Base-by-base conservation (phyloP, 1,284 basidiomycete species). In the Naganishia cerealis region DNA sequence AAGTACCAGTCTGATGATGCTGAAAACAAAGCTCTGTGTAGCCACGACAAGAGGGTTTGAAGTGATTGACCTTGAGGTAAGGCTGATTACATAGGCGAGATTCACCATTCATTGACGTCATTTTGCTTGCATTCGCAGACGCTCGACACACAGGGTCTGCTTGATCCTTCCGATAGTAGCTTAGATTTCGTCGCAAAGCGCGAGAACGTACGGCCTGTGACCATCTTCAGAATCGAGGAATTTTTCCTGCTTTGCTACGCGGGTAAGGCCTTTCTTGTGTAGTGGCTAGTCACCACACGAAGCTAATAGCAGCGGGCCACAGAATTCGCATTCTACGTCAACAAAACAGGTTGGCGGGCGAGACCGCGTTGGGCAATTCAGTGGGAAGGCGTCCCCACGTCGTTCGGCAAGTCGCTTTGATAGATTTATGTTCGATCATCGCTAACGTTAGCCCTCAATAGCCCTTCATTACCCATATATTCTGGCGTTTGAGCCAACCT, bases 291-390 rank as follows among this genome's bases (percentile, higher is more conserved):
- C 16, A 46, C 1, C 9, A 13, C 15, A 46, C 16, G 46, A 24
- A 50, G 46, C 46, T 50, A 3, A 50, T 50, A 24, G 46, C 46
- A 24, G 8, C 21, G 0, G 46, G 24, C 26, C 39, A 43, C 76
- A 94, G 95, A 98, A 81, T 98, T 97, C 78, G 95, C 96, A 0
- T 98, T 99, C 79, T 99, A 97, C 81, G 93, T 99, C 75, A 96
- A 98, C 81, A 94, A 92, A 83, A 95, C 89, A 73, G 96, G 96
- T 13, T 92, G 92, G 85, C 85, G 94, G 67, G 91, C 94, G 56
- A 85, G 92, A 66, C 89, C 87, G 72, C 88, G 92, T 70, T 98
- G 96, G 85, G 92, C 95, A 84, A 90, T 99, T 29, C 86, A 92
- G 74, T 99, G 96, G 96, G 94, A 99, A 81, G 96, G 96, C 4